Percentiles rank a stretch among this genome's conserved stretches.
phyloP scores from a whole-genome alignment of 2,329 filamentous ascomycete species.

The Sporothrix sp. region DNA sequence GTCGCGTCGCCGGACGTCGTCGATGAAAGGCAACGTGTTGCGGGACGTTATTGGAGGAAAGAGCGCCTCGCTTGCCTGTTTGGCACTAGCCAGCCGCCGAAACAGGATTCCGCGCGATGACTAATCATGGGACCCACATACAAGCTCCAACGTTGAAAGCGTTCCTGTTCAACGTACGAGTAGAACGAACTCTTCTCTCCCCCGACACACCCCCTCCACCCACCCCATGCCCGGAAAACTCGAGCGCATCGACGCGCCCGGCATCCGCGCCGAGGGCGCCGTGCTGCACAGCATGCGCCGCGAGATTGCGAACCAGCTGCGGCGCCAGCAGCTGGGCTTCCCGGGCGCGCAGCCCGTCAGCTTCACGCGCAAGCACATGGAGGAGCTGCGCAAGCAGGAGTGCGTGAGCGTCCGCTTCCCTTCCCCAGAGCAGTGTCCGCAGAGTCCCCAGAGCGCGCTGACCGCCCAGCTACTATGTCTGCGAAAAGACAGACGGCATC shows the following conservation, averaged over 20 bases:
- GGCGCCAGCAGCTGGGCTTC: constrained; percentile 58
- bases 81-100: background rate
- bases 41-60: constrained; percentile 5
- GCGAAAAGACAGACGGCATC: constrained; percentile 96
- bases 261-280: constrained; percentile 53
- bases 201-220: background rate
- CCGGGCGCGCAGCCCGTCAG: constrained; percentile 92
- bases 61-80: background rate
- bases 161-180: no score
- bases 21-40: constrained; percentile 3
- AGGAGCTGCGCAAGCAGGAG: constrained; percentile 74
- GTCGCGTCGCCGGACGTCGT: no score
- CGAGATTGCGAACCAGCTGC: constrained; percentile 68
- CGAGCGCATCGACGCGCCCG: constrained; percentile 48
- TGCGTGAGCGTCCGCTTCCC: constrained; percentile 34
- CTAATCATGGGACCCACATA: no score
- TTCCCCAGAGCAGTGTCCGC: no score
- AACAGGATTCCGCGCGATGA: no score
- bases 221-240: constrained; percentile 24
- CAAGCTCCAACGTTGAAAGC: no score
- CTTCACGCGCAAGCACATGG: constrained; percentile 70
- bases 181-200: no score
- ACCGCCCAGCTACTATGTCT: constrained; percentile 70
- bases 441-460: no score
- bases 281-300: constrained; percentile 50